These are phyloP conservation scores for Micractinium conductrix DNA, from an alignment of 139 green algal genomes.

Conservation along the genomic window DNA sequence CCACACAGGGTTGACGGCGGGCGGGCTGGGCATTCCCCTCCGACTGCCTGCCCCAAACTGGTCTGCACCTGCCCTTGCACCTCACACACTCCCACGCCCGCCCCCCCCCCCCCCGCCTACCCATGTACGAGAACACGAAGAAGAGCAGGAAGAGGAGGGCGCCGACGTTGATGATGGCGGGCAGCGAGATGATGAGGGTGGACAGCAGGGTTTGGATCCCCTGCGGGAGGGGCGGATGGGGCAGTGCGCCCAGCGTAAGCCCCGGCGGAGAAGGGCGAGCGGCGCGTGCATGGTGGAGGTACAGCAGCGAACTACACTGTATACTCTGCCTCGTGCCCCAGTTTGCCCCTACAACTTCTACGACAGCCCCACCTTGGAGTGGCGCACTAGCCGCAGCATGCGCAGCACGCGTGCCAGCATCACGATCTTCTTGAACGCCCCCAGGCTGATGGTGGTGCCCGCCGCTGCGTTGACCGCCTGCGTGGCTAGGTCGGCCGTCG, in stretches of 20 bases:
- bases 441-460: conserved; percentile 18
- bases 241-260: no score
- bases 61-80: no score
- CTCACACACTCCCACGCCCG: no score
- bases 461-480: conserved; percentile 16
- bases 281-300: no score
- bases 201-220: conserved; percentile 68
- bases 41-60: no score
- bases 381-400: conserved; percentile 68
- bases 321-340: no score
- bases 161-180: conserved; percentile 82
- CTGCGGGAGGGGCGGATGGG: no score
- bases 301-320: no score
- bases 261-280: no score
- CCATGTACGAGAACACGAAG: conserved; percentile 87
- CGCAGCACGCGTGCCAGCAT: conserved; percentile 66
- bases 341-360: no score
- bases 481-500: conserved; percentile 54
- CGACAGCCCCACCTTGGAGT: conserved; percentile 39
- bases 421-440: conserved; percentile 66
- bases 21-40: background rate
- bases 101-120: no score
- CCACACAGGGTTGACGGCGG: no score
- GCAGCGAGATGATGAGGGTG: conserved; percentile 78
- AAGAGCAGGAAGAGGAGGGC: conserved; percentile 77